Base-by-base conservation (phyloP, 768 basidiomycete species). In the Neoboletus magnificus region DNA sequence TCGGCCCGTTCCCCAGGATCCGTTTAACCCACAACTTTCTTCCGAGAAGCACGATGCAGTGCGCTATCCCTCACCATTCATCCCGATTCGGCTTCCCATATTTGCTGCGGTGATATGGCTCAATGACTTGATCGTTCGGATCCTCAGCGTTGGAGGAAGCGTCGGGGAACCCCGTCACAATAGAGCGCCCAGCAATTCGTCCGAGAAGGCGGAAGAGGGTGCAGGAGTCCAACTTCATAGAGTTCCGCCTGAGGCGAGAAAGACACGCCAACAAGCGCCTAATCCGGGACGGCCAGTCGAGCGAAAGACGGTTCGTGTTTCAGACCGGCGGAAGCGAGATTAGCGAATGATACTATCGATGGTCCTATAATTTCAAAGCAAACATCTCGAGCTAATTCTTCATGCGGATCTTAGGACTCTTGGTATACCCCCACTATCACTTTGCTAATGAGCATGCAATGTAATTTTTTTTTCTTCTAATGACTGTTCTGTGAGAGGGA, bases 61-160 rank as follows among this genome's bases (percentile, higher is more conserved):
- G 55, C 76, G 79, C 35, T 87, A 89, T 66, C 86, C 89, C 7
- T 89, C 87, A 30, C 89, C 90, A 2, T 84, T 84, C 63, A 62
- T 94, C 36, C 93, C 93, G 0, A 87, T 91, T 58, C 85, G 91
- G 43, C 66, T 94, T 18, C 91, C 85, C 0, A 77, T 93, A 45
- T 93, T 94, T 67, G 80, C 79, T 0, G 68, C 80, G 15, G 88
- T 93, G 8, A 82, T 93, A 56, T 81, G 81, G 76, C 71, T 92
- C 10, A 91, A 93, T 64, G 86, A 92, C 60, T 68, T 74, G 53
- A 77, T 92, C 52, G 84, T 92, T 33, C 75, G 75, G 25, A 67
- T 85, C 16, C 72, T 90, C 32, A 87, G 82, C 58, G 72, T 87
- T 32, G 81, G 83, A 10, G 79, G 77, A 22, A 66, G 72, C 30